phyloP scores from a whole-genome alignment of 208 protist genomes.

The Porcisia deanei region DNA sequence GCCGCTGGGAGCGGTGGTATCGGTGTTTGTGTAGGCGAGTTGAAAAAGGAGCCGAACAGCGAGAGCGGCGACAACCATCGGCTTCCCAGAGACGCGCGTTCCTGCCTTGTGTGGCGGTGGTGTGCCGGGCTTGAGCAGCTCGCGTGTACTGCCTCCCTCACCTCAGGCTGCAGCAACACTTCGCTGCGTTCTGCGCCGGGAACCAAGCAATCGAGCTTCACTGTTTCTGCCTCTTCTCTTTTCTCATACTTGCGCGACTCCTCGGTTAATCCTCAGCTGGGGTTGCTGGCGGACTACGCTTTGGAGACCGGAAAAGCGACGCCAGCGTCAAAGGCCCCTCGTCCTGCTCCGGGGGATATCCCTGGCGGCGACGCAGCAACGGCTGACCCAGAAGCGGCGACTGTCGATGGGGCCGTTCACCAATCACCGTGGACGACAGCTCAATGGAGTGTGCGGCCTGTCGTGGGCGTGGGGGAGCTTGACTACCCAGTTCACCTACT shows the following conservation, averaged over 20 bases:
- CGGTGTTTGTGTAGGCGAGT: background rate
- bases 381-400: background rate
- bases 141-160: background rate
- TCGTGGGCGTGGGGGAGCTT: background rate
- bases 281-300: constrained; percentile 3
- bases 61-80: background rate
- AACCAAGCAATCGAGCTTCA: background rate
- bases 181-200: background rate
- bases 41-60: background rate
- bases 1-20: background rate
- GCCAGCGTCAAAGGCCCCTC: background rate
- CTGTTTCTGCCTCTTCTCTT: background rate
- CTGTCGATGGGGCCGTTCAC: background rate
- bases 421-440: constrained; percentile 1
- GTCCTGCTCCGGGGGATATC: background rate
- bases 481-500: background rate
- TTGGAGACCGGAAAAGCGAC: background rate
- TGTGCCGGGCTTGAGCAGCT: constrained; percentile 19
- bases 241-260: constrained; percentile 9
- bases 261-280: constrained; percentile 7
- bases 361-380: background rate
- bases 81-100: background rate
- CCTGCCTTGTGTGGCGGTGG: constrained; percentile 7
- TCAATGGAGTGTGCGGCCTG: constrained; percentile 6
- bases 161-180: background rate